Base-by-base conservation (phyloP, 768 basidiomycete species). In the Calocybe cyanea region DNA sequence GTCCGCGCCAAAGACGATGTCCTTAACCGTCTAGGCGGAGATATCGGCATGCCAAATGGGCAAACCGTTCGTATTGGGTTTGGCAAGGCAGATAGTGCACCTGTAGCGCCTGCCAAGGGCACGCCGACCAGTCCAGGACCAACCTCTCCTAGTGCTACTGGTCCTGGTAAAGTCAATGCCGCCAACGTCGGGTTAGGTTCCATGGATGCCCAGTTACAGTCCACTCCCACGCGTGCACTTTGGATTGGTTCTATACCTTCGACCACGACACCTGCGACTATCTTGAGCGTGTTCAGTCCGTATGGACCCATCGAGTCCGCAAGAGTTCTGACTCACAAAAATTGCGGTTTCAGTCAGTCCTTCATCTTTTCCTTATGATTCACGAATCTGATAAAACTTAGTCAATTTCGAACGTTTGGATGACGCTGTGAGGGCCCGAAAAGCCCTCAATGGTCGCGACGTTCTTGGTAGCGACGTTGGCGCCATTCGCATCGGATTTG, bases 211-310 rank as follows among this genome's bases (percentile, higher is more conserved):
- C 90, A 92, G 62, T 67, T 92, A 18, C 92, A 94, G 63, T 87
- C 87, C 7, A 84, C 88, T 32, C 96, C 96, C 3, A 97, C 96
- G 1, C 75, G 96, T 47, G 95, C 95, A 1, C 76, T 98, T 17
- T 99, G 96, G 95, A 90, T 99, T 58, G 96, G 96, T 4, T 92
- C 90, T 34, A 96, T 99, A 57, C 96, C 96, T 8, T 87, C 87
- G 2, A 89, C 88, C 2, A 97, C 95, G 9, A 96, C 92, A 4
- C 92, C 96, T 7, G 89, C 90, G 2, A 94, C 92, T 2, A 88
- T 99, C 53, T 67, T 97, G 41, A 93, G 92, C 56, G 90, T 99
- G 33, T 99, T 99, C 63, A 92, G 92, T 57, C 92, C 94, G 15
- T 99, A 92, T 58, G 96, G 96, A 0, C 91, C 94, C 2, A 97